Evolutionary conservation across 768 basidiomycete genomes (phyloP).

Genomic region (Gloeophyllum trabeum): DNA sequence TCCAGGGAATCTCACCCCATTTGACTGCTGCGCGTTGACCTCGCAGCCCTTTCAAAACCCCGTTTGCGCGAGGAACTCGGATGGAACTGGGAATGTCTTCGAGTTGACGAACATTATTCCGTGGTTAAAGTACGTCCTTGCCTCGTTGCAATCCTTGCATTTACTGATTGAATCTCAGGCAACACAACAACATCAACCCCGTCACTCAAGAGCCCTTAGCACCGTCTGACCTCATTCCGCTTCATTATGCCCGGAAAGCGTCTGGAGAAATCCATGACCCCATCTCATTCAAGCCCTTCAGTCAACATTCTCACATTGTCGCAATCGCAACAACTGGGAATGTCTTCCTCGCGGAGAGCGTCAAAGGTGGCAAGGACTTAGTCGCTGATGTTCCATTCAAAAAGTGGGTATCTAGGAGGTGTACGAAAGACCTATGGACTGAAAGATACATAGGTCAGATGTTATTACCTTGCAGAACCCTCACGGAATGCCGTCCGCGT

Average conservation of each 20-base stretch:
- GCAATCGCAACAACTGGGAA: conserved; percentile 86
- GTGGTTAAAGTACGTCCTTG: conserved; percentile 70
- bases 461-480: conserved; percentile 93
- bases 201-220: conserved; percentile 62
- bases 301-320: conserved; percentile 90
- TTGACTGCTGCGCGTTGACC: conserved; percentile 87
- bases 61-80: conserved; percentile 74
- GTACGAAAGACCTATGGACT: conserved; percentile 3
- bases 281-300: conserved; percentile 96
- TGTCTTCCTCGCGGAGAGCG: conserved; percentile 86
- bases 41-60: conserved; percentile 86
- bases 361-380: conserved; percentile 80
- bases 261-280: conserved; percentile 90
- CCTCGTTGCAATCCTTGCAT: neutral
- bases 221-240: conserved; percentile 65
- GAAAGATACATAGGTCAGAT: conserved; percentile 45
- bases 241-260: conserved; percentile 75
- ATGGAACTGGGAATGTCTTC: conserved; percentile 75
- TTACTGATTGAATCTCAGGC: conserved; percentile 30
- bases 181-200: conserved; percentile 74
- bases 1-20: conserved; percentile 57
- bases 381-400: conserved; percentile 77
- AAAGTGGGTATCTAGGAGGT: conserved; percentile 33
- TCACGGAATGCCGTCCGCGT: conserved; percentile 58
- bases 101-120: conserved; percentile 90